Base-by-base conservation (phyloP, 2,329 filamentous ascomycete genomes). In the Pseudophaeomoniella oleicola region DNA sequence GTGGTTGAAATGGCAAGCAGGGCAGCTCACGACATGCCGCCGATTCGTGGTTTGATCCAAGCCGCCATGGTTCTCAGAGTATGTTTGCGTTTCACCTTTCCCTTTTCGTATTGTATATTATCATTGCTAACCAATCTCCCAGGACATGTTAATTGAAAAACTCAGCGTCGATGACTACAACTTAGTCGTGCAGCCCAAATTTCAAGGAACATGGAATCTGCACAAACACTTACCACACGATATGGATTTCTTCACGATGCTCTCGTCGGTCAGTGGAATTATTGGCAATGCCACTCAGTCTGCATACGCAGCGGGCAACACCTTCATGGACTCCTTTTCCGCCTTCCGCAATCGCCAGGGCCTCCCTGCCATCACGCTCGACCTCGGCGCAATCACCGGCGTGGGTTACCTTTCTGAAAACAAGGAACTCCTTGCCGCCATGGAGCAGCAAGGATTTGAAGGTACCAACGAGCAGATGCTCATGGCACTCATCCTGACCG, bases 191-290 rank as follows among this genome's bases (percentile, higher is more conserved):
- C 40, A 44, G 16, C 51, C 57, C 2, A 65, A 64, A 41, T 47
- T 54, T 12, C 11, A 41, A 2, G 37, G 43, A 1, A 48, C 54
- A 1, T 56, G 49, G 49, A 57, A 50, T 34, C 47, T 52, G 4
- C 54, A 59, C 34, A 5, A 13, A 10, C 11, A 16, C 4, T 44
- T 56, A 2, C 51, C 52, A 1, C 27, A 22, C 1, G 46, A 48
- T 3, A 47, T 66, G 5, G 62, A 64, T 36, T 66, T 66, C 44
- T 64, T 65, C 46, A 42, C 65, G 19, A 43, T 58, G 18, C 46
- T 64, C 4, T 61, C 59, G 1, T 64, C 60, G 0, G 40, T 57
- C 1, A 41, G 53, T 4, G 46, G 37, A 3, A 47, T 62, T 0
- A 45, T 51, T 1, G 63, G 62, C 1, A 58, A 57, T 32, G 34